Evolutionary conservation across 306 rosid genomes (phyloP).

Genomic region (Bauhinia variegata): DNA sequence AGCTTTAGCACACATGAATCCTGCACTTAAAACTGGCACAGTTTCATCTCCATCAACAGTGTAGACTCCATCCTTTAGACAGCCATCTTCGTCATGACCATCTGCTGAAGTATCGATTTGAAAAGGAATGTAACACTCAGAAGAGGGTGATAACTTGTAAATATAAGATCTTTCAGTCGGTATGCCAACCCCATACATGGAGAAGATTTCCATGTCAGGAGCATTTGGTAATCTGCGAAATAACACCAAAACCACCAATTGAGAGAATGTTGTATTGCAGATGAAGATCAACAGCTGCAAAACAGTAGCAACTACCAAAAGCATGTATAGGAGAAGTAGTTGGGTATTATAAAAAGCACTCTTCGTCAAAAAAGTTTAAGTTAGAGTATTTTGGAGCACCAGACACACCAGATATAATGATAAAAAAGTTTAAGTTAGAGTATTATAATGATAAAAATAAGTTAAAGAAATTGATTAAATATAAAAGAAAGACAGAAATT

Average conservation of each 20-base stretch:
- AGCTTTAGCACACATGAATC: slow-evolving; percentile 86
- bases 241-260: slow-evolving; percentile 12
- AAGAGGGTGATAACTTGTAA: slow-evolving; percentile 61
- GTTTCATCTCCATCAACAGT: slow-evolving; percentile 81
- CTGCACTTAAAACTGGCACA: slow-evolving; percentile 82
- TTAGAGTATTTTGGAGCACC: slow-evolving; percentile 2
- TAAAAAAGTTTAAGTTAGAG: no score
- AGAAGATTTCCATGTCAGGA: slow-evolving; percentile 85
- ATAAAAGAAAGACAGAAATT: no score
- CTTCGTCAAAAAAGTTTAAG: slow-evolving; percentile 10
- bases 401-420: slow-evolving; percentile 22
- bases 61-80: slow-evolving; percentile 75
- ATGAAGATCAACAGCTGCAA: slow-evolving; percentile 19
- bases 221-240: slow-evolving; percentile 78
- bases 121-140: slow-evolving; percentile 82
- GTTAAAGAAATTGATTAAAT: no score
- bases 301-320: not conserved
- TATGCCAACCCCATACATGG: slow-evolving; percentile 85
- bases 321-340: slow-evolving; percentile 1
- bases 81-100: slow-evolving; percentile 54
- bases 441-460: not conserved
- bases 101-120: slow-evolving; percentile 66
- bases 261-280: not conserved
- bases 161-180: slow-evolving; percentile 85
- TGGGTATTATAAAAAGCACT: not conserved